Conservation (phyloP, 257 asterid species). For the Solanum stenotomum region DNA sequence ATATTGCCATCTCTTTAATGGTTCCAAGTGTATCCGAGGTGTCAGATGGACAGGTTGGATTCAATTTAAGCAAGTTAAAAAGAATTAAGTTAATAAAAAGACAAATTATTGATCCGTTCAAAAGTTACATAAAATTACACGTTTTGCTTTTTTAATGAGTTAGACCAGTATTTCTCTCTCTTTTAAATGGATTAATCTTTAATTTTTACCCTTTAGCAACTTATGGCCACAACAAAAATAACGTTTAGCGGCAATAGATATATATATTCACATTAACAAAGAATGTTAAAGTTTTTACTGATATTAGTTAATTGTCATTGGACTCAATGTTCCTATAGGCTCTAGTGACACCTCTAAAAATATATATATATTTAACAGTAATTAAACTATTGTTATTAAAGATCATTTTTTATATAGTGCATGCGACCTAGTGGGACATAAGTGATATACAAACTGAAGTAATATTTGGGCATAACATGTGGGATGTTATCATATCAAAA, state of each 20-base stretch:
- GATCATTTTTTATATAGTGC: neutral
- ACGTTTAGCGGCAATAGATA: no score
- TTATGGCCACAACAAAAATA: neutral
- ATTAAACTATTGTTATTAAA: no score
- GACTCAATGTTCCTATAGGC: no score
- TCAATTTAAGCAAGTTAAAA: neutral
- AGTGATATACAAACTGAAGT: neutral
- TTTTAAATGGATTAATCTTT: neutral
- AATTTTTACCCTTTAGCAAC: neutral
- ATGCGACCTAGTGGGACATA: neutral
- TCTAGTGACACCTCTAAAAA: no score
- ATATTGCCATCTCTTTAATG: conserved; percentile 17
- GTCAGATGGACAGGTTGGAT: neutral
- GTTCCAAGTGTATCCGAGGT: neutral
- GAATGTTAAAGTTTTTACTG: neutral
- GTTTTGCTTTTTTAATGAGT: neutral
- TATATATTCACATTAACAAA: no score
- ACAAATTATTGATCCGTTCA: no score
- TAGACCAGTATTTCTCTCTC: neutral
- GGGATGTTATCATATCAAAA: neutral
- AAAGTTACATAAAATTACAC: no score
- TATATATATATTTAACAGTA: no score
- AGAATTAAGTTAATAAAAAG: neutral
- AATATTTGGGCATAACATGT: neutral
- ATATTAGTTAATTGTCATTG: no score